phyloP scores from a whole-genome alignment of 805 yeast genomes.

The Phaffomyces thermotolerans region DNA sequence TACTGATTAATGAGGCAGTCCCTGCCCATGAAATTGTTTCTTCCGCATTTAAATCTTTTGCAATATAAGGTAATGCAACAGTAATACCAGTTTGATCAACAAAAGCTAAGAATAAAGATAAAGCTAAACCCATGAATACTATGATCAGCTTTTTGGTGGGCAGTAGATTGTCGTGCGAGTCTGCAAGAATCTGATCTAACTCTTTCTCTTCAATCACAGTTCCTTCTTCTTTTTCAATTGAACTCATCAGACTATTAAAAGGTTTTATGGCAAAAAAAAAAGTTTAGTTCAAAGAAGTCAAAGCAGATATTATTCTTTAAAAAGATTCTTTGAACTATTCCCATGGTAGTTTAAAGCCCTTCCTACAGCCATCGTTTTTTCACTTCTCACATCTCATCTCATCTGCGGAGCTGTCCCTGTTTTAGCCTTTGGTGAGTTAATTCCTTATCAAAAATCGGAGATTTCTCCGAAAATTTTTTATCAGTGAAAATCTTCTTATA shows the following conservation, averaged over 20 bases:
- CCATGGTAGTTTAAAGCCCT: too few species aligned
- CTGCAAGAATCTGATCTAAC: constrained; percentile 21
- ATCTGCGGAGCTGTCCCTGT: neutral
- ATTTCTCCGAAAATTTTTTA: too few species aligned
- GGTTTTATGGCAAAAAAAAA: neutral
- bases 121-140: constrained; percentile 5
- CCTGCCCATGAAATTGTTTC: constrained; percentile 54
- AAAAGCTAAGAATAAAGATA: constrained; percentile 6
- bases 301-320: neutral
- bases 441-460: too few species aligned
- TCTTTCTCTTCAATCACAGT: constrained; percentile 1
- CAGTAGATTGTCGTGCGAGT: constrained; percentile 19
- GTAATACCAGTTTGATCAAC: constrained; percentile 10
- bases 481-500: too few species aligned
- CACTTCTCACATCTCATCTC: neutral
- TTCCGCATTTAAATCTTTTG: constrained; percentile 38
- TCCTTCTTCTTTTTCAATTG: constrained; percentile 1
- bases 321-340: neutral
- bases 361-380: too few species aligned
- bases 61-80: constrained; percentile 32
- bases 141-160: constrained; percentile 4
- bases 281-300: neutral
- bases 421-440: too few species aligned
- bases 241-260: neutral
- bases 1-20: constrained; percentile 44